Conservation (phyloP, 805 yeast species). For the Metschnikowia bowlesiae region DNA sequence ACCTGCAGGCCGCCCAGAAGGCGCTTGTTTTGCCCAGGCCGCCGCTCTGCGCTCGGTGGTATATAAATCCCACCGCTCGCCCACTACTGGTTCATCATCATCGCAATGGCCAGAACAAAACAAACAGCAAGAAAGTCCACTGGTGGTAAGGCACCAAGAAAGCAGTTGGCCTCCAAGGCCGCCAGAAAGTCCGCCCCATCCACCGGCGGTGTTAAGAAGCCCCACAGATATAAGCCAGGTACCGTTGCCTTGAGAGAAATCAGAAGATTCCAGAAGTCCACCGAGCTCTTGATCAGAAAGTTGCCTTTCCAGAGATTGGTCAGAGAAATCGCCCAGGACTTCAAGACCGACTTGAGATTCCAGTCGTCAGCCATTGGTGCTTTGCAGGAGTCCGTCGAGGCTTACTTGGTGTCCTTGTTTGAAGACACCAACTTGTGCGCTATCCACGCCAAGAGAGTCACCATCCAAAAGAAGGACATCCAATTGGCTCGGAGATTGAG, state of each 20-base stretch:
- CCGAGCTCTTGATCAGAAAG: constrained; percentile 45
- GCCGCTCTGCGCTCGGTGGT: background rate
- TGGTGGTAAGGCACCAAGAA: constrained; percentile 49
- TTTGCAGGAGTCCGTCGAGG: constrained; percentile 45
- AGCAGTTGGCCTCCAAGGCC: constrained; percentile 46
- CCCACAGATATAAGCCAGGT: constrained; percentile 49
- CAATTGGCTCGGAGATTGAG: constrained; percentile 48
- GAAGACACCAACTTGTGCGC: constrained; percentile 49
- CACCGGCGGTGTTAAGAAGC: constrained; percentile 46
- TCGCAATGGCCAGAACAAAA: constrained; percentile 42
- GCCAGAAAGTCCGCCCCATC: constrained; percentile 47
- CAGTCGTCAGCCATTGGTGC: constrained; percentile 47
- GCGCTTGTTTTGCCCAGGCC: background rate
- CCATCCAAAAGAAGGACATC: constrained; percentile 46
- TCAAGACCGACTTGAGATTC: constrained; percentile 45
- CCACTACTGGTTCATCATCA: no score
- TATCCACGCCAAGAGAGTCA: constrained; percentile 47
- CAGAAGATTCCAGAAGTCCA: constrained; percentile 45
- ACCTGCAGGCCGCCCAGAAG: constrained; percentile 3
- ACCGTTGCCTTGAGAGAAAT: constrained; percentile 48
- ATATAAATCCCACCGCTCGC: constrained; percentile 5
- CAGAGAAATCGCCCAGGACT: constrained; percentile 46
- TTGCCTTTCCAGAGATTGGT: constrained; percentile 47
- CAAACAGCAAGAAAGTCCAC: constrained; percentile 48
- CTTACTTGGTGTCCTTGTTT: constrained; percentile 43